Conservation (phyloP, 805 yeast genomes). For the Dipodascopsis uninucleata region DNA sequence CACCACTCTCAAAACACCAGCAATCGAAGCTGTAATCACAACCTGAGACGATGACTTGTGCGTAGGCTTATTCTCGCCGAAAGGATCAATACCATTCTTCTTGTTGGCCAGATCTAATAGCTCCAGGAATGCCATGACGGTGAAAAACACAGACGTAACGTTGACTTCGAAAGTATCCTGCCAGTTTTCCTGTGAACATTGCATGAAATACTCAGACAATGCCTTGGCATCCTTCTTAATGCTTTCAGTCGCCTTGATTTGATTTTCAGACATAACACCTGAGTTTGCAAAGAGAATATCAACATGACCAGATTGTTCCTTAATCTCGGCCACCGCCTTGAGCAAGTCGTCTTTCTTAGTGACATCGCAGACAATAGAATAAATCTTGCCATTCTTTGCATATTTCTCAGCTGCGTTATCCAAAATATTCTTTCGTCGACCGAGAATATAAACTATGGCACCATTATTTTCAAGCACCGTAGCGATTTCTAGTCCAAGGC, state of each 20-base stretch:
- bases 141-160: constrained; percentile 25
- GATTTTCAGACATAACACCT: constrained; percentile 18
- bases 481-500: constrained; percentile 27
- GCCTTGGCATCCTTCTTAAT: constrained; percentile 14
- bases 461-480: constrained; percentile 29
- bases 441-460: constrained; percentile 29
- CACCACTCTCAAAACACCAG: constrained; percentile 23
- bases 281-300: constrained; percentile 26
- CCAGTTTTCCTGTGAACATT: constrained; percentile 22
- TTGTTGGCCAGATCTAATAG: constrained; percentile 26
- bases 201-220: constrained; percentile 18
- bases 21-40: constrained; percentile 26
- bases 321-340: constrained; percentile 19
- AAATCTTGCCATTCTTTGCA: constrained; percentile 24
- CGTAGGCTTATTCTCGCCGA: constrained; percentile 13
- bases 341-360: constrained; percentile 20
- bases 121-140: constrained; percentile 27
- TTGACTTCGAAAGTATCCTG: constrained; percentile 23
- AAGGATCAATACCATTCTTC: constrained; percentile 3
- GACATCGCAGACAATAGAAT: constrained; percentile 25
- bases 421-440: constrained; percentile 25
- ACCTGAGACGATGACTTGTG: constrained; percentile 24
- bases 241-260: constrained; percentile 10
- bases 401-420: constrained; percentile 24
- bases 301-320: constrained; percentile 21